Evolutionary conservation across 1,284 basidiomycete genomes (phyloP), one percentile per base, ranked within the genome.

Genomic region (Sanguinoderma infundibulare): DNA sequence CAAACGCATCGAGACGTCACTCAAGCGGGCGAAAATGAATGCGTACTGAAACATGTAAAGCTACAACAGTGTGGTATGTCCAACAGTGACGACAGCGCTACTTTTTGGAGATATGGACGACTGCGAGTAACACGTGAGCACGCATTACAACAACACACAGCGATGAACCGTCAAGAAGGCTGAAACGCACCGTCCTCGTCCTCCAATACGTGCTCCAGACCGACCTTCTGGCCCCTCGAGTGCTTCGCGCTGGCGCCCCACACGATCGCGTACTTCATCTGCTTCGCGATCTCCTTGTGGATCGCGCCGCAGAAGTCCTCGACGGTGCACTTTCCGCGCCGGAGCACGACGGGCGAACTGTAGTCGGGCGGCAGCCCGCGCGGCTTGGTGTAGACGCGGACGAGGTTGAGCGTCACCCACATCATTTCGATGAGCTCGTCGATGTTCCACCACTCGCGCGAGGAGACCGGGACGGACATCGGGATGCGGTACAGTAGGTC

Each of bases 161-260:
- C 55, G 44, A 49, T 53, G n/a, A n/a, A n/a, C n/a, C n/a, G n/a
- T n/a, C n/a, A n/a, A n/a, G 5, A 46, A 39, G 15, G 2, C 8
- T 7, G 32, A 32, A 8, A 77, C 86, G 71, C 72, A 87, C 91
- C 90, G 74, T 96, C 94, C 79, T 96, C 94, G 70, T 96, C 95
- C 72, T 96, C 94, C 55, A 97, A 75, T 15, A 92, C 75, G 73
- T 97, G 95, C 30, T 96, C 95, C 57, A 96, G 70, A 8, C 98
- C 97, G 32, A 98, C 96, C 74, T 98, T 96, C 78, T 99, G 98
- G 2, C 98, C 98, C 68, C 96, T 83, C 14, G 95, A 83, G 75
- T 99, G 98, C 78, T 98, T 99, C 26, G 96, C 96, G 66, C 94
- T 97, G 1, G 94, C 83, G 56, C 96, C 96, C 92, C 94, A 98